These are phyloP conservation scores for Guillardia theta DNA, from an alignment of 78 protist species.

Conservation along the genomic window DNA sequence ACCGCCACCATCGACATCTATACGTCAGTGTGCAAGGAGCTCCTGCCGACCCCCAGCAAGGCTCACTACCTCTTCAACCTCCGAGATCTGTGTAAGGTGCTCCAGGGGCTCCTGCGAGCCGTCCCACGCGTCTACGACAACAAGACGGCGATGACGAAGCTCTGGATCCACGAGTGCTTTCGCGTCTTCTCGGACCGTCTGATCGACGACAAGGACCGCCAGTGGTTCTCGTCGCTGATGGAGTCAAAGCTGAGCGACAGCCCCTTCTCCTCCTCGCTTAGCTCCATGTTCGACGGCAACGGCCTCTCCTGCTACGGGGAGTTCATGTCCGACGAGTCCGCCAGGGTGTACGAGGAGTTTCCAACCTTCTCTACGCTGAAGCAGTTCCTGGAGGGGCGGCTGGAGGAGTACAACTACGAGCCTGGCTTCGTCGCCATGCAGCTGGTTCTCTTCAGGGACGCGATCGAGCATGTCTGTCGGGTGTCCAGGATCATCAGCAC, in stretches of 20 bases:
- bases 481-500: neutral
- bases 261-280: constrained; percentile 28
- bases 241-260: neutral
- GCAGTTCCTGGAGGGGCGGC: constrained; percentile 43
- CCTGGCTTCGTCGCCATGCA: constrained; percentile 53
- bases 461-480: constrained; percentile 80
- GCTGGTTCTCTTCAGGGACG: constrained; percentile 80
- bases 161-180: constrained; percentile 86
- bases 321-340: constrained; percentile 43
- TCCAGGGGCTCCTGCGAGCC: constrained; percentile 67
- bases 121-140: neutral
- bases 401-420: constrained; percentile 70
- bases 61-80: constrained; percentile 94
- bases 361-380: constrained; percentile 3
- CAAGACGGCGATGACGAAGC: neutral
- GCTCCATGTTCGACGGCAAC: neutral
- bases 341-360: constrained; percentile 49
- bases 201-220: constrained; percentile 23
- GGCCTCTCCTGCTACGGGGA: constrained; percentile 51
- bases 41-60: constrained; percentile 75
- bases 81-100: constrained; percentile 82
- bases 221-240: neutral
- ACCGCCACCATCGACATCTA: constrained; percentile 56
- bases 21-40: neutral
- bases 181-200: constrained; percentile 90